Conservation (phyloP, 495 filamentous ascomycete species). For the Talaromyces ruber region DNA sequence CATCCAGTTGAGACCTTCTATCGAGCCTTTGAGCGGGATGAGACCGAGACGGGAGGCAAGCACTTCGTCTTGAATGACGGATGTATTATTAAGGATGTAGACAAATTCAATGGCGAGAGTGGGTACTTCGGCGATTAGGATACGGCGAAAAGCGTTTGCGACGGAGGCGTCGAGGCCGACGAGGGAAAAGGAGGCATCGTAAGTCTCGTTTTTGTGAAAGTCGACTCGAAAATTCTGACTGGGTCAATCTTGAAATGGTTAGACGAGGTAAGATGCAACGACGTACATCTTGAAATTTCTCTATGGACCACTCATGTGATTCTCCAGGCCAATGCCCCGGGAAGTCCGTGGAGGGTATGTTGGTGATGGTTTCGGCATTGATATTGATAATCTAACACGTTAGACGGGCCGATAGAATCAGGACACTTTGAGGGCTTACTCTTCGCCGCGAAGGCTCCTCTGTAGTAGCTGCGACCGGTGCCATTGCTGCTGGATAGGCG, state of each 20-base stretch:
- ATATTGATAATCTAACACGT: slow-evolving; percentile 70
- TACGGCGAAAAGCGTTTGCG: slow-evolving; percentile 96
- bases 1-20: slow-evolving; percentile 68
- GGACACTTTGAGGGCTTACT: too few species aligned
- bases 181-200: slow-evolving; percentile 79
- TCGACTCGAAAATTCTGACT: slow-evolving; percentile 57
- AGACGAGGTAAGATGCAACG: slow-evolving; percentile 5
- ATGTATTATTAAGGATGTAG: slow-evolving; percentile 90
- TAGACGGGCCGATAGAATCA: slow-evolving; percentile 9
- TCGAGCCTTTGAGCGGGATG: slow-evolving; percentile 74
- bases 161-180: slow-evolving; percentile 86
- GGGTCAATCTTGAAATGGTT: slow-evolving; percentile 5
- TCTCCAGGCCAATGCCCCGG: slow-evolving; percentile 87
- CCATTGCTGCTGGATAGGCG: neutral
- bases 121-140: slow-evolving; percentile 91
- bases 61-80: slow-evolving; percentile 95
- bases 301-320: slow-evolving; percentile 78
- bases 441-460: slow-evolving; percentile 42
- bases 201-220: slow-evolving; percentile 70
- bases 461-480: slow-evolving; percentile 21
- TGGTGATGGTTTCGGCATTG: slow-evolving; percentile 78
- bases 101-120: slow-evolving; percentile 88
- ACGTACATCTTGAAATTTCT: slow-evolving; percentile 56
- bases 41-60: slow-evolving; percentile 82
- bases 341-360: slow-evolving; percentile 82